These are phyloP conservation scores for Fusarium udum DNA, from an alignment of 2,329 filamentous ascomycete species.

Conservation along the genomic window DNA sequence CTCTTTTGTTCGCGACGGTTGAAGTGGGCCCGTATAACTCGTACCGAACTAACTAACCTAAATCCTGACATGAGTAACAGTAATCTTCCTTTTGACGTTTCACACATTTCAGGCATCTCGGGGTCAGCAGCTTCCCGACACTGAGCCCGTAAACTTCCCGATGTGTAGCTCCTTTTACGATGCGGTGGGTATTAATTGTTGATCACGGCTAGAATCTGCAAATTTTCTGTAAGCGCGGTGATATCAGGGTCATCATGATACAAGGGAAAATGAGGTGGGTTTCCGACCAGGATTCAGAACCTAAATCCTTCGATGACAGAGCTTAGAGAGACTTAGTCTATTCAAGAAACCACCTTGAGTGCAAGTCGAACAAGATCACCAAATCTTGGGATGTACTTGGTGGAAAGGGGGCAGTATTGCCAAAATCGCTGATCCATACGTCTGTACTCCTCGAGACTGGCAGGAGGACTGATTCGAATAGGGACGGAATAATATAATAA, in stretches of 20 bases:
- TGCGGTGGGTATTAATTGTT: rapidly evolving
- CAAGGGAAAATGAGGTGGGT: neutral
- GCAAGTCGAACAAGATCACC: neutral
- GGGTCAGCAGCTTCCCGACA: neutral
- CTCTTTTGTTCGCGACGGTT: neutral
- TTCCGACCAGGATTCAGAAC: neutral
- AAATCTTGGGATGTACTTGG: neutral
- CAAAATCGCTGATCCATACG: neutral
- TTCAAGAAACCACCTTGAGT: rapidly evolving
- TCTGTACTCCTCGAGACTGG: too few species aligned
- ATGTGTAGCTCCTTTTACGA: neutral
- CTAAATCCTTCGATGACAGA: neutral
- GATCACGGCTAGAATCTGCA: neutral
- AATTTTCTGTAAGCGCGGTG: neutral
- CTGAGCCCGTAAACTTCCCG: neutral
- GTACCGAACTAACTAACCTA: neutral
- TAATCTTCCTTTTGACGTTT: neutral
- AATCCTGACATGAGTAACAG: neutral
- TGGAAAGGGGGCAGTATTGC: neutral
- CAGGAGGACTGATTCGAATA: too few species aligned
- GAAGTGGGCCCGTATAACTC: neutral
- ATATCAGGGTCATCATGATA: neutral
- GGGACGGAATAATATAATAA: too few species aligned
- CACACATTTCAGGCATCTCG: neutral
- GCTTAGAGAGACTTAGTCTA: neutral